Evolutionary conservation across 495 filamentous ascomycete species (phyloP).

Genomic region (Aspergillus biplanus): DNA sequence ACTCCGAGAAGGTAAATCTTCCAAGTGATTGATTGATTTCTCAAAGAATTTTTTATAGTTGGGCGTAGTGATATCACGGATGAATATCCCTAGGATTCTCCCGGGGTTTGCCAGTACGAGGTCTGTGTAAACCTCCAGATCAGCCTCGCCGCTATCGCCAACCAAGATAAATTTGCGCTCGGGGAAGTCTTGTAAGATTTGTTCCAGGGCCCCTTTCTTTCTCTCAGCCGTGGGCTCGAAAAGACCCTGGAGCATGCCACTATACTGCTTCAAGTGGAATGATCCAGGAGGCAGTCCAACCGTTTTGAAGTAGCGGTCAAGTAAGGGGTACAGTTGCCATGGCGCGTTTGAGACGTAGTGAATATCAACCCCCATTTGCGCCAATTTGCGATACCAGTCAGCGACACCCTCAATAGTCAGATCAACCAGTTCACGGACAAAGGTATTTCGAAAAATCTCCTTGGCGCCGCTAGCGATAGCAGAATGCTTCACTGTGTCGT

Average conservation of each 20-base stretch:
- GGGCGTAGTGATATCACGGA: conserved; percentile 88
- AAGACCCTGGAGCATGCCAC: conserved; percentile 93
- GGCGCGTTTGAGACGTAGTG: conserved; percentile 95
- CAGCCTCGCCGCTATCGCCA: conserved; percentile 94
- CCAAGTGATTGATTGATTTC: conserved; percentile 55
- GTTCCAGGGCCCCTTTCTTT: conserved; percentile 85
- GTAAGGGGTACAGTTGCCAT: conserved; percentile 92
- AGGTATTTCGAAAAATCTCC: conserved; percentile 95
- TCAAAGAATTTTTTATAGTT: conserved; percentile 75
- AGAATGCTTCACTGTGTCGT: conserved; percentile 97
- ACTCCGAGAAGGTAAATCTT: conserved; percentile 24
- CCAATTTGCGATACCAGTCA: conserved; percentile 83
- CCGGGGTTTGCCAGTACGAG: conserved; percentile 82
- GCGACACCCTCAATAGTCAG: conserved; percentile 82
- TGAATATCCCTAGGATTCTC: conserved; percentile 82
- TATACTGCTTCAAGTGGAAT: conserved; percentile 93
- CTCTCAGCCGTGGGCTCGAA: conserved; percentile 96
- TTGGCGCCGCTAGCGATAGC: conserved; percentile 82
- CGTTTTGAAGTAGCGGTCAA: conserved; percentile 78
- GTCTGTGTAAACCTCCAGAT: conserved; percentile 96
- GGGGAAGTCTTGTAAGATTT: conserved; percentile 86
- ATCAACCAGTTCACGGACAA: conserved; percentile 81
- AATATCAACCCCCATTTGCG: conserved; percentile 77
- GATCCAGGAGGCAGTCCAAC: conserved; percentile 84
- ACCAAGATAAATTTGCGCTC: conserved; percentile 87